Conservation (phyloP, 2,329 filamentous ascomycete species). For the Cordyceps fumosorosea region DNA sequence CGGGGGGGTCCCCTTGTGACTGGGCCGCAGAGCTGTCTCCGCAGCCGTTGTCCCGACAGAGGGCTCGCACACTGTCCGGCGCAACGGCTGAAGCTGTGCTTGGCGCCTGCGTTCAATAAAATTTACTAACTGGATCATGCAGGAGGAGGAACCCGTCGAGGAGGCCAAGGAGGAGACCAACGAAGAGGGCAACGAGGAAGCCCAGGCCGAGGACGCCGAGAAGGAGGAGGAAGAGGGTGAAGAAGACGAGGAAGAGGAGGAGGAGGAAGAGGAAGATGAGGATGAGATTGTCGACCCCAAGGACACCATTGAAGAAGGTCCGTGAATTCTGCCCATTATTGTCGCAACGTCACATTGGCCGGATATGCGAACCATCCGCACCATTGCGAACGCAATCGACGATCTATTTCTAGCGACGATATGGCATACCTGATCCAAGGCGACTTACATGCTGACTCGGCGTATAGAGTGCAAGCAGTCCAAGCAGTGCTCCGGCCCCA, state of each 20-base stretch:
- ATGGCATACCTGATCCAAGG: conserved; percentile 10
- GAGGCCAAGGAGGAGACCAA: conserved; percentile 24
- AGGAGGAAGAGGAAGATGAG: conserved; percentile 56
- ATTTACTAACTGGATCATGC: conserved; percentile 12
- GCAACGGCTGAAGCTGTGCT: background rate
- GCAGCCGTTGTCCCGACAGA: background rate
- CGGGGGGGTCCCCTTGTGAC: background rate
- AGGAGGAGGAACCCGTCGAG: conserved; percentile 28
- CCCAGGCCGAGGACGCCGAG: conserved; percentile 25
- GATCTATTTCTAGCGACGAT: background rate
- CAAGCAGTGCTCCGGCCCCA: conserved; percentile 73
- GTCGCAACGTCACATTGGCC: conserved; percentile 9
- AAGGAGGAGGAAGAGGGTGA: conserved; percentile 40
- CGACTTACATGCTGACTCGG: conserved; percentile 20
- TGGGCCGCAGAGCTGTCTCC: conserved; percentile 10
- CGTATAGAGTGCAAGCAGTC: conserved; percentile 80
- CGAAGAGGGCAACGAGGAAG: conserved; percentile 22
- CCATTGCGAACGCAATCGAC: background rate
- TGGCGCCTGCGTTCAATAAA: background rate
- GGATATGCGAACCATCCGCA: no score
- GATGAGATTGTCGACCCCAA: conserved; percentile 84
- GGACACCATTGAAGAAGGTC: conserved; percentile 86
- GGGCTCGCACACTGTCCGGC: background rate
- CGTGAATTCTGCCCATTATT: conserved; percentile 30
- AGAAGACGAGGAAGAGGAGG: conserved; percentile 39